These are phyloP conservation scores for Malus fusca DNA, from an alignment of 306 rosid genomes.

Conservation along the genomic window DNA sequence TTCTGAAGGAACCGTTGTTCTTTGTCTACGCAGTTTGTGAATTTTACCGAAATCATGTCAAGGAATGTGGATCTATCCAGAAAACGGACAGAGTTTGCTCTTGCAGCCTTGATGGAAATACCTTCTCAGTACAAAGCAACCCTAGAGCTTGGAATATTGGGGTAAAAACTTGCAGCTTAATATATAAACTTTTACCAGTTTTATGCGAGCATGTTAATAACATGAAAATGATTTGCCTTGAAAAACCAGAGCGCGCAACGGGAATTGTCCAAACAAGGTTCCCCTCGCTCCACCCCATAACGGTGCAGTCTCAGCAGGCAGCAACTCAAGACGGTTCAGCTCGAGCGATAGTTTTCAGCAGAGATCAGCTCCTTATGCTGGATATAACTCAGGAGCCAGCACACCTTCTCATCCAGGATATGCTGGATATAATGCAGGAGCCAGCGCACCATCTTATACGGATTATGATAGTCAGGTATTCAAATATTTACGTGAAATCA, in stretches of 20 bases:
- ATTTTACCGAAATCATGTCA: conserved; percentile 72
- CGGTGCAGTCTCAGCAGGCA: conserved; percentile 24
- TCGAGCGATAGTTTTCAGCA: conserved; percentile 31
- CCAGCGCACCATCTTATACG: conserved; percentile 31
- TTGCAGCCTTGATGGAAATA: conserved; percentile 85
- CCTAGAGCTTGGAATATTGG: conserved; percentile 60
- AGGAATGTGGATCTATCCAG: conserved; percentile 36
- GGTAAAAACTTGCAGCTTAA: conserved; percentile 34
- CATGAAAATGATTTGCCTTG: background rate
- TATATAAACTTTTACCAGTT: background rate
- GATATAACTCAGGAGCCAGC: conserved; percentile 24
- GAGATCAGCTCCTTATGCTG: conserved; percentile 23
- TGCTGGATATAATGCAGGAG: conserved; percentile 28
- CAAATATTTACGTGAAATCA: conserved; percentile 2
- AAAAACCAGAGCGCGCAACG: conserved; percentile 35
- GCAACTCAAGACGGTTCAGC: conserved; percentile 11
- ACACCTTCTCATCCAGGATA: conserved; percentile 37
- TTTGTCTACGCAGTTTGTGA: conserved; percentile 55
- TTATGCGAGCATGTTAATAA: background rate
- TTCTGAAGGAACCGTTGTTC: conserved; percentile 7
- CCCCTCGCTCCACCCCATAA: conserved; percentile 69
- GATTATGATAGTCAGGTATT: conserved; percentile 62
- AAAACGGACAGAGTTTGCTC: conserved; percentile 67
- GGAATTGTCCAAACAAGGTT: conserved; percentile 46
- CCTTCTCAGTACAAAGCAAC: conserved; percentile 92